phyloP scores from a whole-genome alignment of 805 yeast species.

The Starmerella vitae region DNA sequence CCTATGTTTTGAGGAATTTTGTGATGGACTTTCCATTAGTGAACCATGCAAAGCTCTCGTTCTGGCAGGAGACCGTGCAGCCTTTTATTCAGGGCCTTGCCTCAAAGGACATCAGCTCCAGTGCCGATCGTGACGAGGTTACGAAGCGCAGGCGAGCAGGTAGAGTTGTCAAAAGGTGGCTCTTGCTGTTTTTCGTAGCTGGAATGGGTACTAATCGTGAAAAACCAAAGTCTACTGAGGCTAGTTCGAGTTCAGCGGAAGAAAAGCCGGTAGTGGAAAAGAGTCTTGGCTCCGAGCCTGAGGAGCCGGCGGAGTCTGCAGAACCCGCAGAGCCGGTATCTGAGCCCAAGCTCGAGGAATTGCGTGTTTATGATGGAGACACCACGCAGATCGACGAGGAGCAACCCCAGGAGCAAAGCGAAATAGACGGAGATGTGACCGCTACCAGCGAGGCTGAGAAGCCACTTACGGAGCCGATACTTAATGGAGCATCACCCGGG shows the following conservation, averaged over 20 bases:
- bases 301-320: background rate
- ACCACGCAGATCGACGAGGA: background rate
- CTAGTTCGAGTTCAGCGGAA: background rate
- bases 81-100: conserved; percentile 71
- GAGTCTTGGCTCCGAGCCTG: no score
- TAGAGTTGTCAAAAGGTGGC: conserved; percentile 44
- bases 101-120: conserved; percentile 52
- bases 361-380: background rate
- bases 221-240: conserved; percentile 6
- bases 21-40: conserved; percentile 60
- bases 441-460: conserved; percentile 10
- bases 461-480: background rate
- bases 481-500: conserved; percentile 37
- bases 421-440: conserved; percentile 15
- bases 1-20: conserved; percentile 51
- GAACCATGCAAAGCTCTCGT: conserved; percentile 38
- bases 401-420: conserved; percentile 11
- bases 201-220: conserved; percentile 54
- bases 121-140: conserved; percentile 63
- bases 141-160: conserved; percentile 56
- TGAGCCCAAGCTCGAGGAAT: background rate
- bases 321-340: background rate
- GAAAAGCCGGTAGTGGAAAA: background rate
- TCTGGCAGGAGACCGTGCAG: conserved; percentile 73
- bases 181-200: conserved; percentile 60